A percentile compares a stretch with the other conserved stretches of the same genome.
phyloP scores from a whole-genome alignment of 2,329 filamentous ascomycete species.

The Ilyonectria sp. region DNA sequence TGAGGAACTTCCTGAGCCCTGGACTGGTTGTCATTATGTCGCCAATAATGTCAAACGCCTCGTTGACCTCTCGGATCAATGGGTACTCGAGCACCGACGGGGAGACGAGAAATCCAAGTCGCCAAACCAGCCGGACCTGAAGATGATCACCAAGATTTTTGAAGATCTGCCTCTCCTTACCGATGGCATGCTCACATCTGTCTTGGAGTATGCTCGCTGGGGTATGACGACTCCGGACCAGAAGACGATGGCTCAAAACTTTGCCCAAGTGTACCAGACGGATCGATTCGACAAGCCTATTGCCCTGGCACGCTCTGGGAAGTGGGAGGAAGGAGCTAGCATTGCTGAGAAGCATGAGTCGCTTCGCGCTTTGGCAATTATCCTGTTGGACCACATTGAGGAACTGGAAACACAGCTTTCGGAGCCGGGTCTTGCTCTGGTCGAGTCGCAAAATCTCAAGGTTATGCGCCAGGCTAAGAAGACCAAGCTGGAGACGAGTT shows the following conservation, averaged over 20 bases:
- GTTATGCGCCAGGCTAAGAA: slow-evolving; percentile 59
- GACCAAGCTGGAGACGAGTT: slow-evolving; percentile 66
- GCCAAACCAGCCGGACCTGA: slow-evolving; percentile 54
- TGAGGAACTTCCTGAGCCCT: slow-evolving; percentile 81
- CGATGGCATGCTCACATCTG: slow-evolving; percentile 68
- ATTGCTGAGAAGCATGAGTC: slow-evolving; percentile 72
- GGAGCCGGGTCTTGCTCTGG: slow-evolving; percentile 47
- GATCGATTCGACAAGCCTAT: slow-evolving; percentile 69
- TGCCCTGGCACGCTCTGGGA: slow-evolving; percentile 67
- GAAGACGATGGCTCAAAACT: slow-evolving; percentile 61
- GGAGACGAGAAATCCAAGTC: slow-evolving; percentile 51
- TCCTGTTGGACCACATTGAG: slow-evolving; percentile 69
- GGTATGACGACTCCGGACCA: slow-evolving; percentile 61
- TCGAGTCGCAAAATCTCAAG: slow-evolving; percentile 50
- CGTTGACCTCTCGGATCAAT: slow-evolving; percentile 70
- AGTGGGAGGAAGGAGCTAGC: slow-evolving; percentile 71
- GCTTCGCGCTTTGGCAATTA: slow-evolving; percentile 69
- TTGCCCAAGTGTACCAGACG: slow-evolving; percentile 63
- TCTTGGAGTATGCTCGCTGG: slow-evolving; percentile 69
- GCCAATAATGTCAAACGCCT: slow-evolving; percentile 75
- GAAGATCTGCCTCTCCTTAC: slow-evolving; percentile 66
- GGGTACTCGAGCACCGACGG: slow-evolving; percentile 65
- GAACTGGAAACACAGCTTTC: slow-evolving; percentile 49
- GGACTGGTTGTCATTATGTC: slow-evolving; percentile 81
- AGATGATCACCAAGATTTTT: slow-evolving; percentile 62